These are phyloP conservation scores for Aspergillus uvarum DNA, from an alignment of 2,329 filamentous ascomycete genomes.

Conservation along the genomic window DNA sequence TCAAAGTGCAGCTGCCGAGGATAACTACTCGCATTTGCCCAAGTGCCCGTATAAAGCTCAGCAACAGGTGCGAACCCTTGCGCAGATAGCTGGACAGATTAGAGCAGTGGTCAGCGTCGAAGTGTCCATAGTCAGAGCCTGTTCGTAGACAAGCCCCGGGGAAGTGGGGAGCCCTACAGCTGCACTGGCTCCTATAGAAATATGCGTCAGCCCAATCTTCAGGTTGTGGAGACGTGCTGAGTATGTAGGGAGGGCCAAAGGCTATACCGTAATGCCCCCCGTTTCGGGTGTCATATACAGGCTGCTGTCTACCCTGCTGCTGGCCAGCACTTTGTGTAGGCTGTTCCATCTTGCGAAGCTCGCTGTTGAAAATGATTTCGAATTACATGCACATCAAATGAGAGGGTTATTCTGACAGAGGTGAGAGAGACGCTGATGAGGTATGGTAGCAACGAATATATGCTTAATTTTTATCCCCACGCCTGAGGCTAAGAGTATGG, in stretches of 20 bases:
- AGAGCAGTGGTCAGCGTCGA: constrained; percentile 14
- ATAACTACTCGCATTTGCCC: constrained; percentile 75
- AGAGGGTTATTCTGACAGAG: not conserved
- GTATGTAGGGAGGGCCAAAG: not conserved
- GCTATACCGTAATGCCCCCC: constrained; percentile 74
- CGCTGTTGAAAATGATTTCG: not conserved
- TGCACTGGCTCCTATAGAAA: constrained; percentile 62
- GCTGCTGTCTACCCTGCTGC: constrained; percentile 61
- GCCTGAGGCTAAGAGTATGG: not conserved
- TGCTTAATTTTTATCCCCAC: not conserved
- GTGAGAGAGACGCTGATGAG: not conserved
- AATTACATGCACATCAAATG: constrained; percentile 1
- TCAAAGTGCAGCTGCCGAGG: not conserved
- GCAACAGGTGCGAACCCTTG: constrained; percentile 84
- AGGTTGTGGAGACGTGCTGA: not conserved
- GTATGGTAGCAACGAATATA: not conserved
- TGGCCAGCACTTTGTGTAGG: constrained; percentile 55
- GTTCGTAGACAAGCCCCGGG: not conserved
- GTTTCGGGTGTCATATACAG: constrained; percentile 70
- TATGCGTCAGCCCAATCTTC: constrained; percentile 4
- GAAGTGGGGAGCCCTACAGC: constrained; percentile 53
- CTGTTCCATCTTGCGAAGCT: constrained; percentile 52
- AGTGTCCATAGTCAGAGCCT: not conserved
- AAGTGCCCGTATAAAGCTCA: constrained; percentile 89
- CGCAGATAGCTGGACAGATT: constrained; percentile 67